phyloP scores from a whole-genome alignment of 371 early-diverging fungal genomes.

The Fennellomyces sp. region DNA sequence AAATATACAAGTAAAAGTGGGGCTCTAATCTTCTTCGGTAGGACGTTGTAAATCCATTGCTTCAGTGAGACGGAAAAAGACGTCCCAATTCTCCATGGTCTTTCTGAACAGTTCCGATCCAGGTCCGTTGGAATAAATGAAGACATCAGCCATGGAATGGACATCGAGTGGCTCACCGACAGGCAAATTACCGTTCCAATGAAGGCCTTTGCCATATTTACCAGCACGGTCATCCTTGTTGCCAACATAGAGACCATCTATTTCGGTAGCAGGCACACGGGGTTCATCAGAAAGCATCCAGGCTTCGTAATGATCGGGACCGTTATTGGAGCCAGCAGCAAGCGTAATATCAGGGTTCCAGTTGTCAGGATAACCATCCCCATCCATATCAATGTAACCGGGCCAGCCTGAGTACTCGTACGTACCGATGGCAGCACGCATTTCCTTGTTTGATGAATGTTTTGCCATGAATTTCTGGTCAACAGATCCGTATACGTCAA shows the following conservation, averaged over 20 bases:
- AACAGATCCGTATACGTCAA: conserved; percentile 75
- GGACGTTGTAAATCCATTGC: conserved; percentile 15
- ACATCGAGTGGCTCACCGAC: conserved; percentile 41
- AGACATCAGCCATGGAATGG: conserved; percentile 68
- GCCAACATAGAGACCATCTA: conserved; percentile 29
- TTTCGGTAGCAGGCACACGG: conserved; percentile 37
- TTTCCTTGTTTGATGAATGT: conserved; percentile 29
- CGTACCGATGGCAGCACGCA: conserved; percentile 66
- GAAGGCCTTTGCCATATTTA: conserved; percentile 42
- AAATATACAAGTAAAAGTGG: no score
- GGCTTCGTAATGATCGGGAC: conserved; percentile 60
- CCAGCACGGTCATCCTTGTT: conserved; percentile 39
- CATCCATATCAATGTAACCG: conserved; percentile 62
- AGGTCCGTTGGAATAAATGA: conserved; percentile 57
- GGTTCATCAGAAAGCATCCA: conserved; percentile 54
- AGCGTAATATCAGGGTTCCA: conserved; percentile 60
- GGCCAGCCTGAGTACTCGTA: conserved; percentile 72
- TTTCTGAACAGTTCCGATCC: conserved; percentile 57
- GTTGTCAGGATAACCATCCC: conserved; percentile 71
- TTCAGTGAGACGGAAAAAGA: conserved; percentile 62
- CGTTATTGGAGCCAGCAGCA: conserved; percentile 65
- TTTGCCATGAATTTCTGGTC: conserved; percentile 42
- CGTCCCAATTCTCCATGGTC: conserved; percentile 62
- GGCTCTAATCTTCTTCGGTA: conserved; percentile 1
- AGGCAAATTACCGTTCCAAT: conserved; percentile 43